phyloP scores from a whole-genome alignment of 768 basidiomycete genomes.

The Boletus bicolor region DNA sequence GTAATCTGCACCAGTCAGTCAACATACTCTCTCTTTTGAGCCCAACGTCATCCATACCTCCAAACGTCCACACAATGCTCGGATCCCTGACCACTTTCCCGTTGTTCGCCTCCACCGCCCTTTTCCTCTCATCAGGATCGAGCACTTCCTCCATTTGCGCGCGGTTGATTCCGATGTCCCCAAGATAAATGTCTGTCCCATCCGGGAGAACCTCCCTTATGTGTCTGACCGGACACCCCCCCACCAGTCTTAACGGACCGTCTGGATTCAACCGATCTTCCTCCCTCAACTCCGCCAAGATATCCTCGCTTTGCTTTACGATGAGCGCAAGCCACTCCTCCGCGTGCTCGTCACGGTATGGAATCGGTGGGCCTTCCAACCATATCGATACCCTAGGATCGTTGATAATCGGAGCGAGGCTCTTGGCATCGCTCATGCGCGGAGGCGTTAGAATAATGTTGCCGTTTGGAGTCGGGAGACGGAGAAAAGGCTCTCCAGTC shows the following conservation, averaged over 20 bases:
- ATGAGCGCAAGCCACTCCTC: constrained; percentile 33
- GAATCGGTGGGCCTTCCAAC: constrained; percentile 49
- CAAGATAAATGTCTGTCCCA: constrained; percentile 52
- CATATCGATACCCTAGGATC: constrained; percentile 45
- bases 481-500: constrained; percentile 55
- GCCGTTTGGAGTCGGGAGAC: constrained; percentile 47
- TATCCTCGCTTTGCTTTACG: constrained; percentile 17
- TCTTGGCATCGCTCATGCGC: constrained; percentile 42
- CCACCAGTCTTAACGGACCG: constrained; percentile 35
- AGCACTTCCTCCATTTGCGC: constrained; percentile 27
- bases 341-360: constrained; percentile 47
- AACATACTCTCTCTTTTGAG: neutral
- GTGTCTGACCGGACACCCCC: constrained; percentile 45
- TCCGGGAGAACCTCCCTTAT: constrained; percentile 55
- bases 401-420: constrained; percentile 42
- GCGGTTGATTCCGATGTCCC: constrained; percentile 32
- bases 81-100: constrained; percentile 46
- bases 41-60: constrained; percentile 39
- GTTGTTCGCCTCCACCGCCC: constrained; percentile 40
- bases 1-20: constrained; percentile 44
- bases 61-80: constrained; percentile 57
- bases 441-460: constrained; percentile 60
- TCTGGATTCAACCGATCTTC: constrained; percentile 16
- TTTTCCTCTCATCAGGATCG: constrained; percentile 38
- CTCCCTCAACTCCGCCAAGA: constrained; percentile 20